Evolutionary conservation across 2,329 filamentous ascomycete species (phyloP), one percentile per base, ranked within the genome.

Genomic region (Nemania sp.): DNA sequence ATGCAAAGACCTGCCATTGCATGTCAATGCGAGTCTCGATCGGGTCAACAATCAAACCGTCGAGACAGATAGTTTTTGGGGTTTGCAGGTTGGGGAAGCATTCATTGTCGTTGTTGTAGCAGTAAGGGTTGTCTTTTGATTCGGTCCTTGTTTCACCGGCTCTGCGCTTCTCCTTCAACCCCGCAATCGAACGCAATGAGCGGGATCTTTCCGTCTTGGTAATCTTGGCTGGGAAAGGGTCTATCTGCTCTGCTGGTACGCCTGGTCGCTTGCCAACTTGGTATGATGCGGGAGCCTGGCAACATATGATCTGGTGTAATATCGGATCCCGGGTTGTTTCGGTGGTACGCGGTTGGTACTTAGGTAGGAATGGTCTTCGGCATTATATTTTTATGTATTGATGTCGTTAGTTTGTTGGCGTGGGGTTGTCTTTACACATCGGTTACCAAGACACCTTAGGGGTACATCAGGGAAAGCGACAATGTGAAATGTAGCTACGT

Each of bases 11-110:
- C n/a, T 41, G 20, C n/a, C n/a, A n/a, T n/a, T n/a, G 47, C 33
- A 20, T 42, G 31, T n/a, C 26, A 34, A 45, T 9, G 17, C n/a
- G 26, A 48, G 26, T 14, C 46, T 40, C 17, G 20, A 6, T 40
- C 54, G 54, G 54, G 54, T 57, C 46, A 57, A 43, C 55, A 55
- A 49, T 57, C 52, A 24, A 49, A 57, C 43, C 51, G 47, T 33
- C 26, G 17, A 23, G 39, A 47, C 40, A 31, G 33, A 40, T 34
- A 46, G 26, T 30, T 19, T 30, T 37, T n/a, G 12, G 34, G 17
- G 15, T 36, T 54, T 20, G 34, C 26, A 28, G 26, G 22, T 37
- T 36, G 49, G 42, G 46, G 49, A 30, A 17, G n/a, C 6, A 17
- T 5, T 12, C 17, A 5, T 22, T 39, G 4, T 24, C 9, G 11